Evolutionary conservation across 1,284 basidiomycete species (phyloP).

Genomic region (Ustilago shanxiensis): DNA sequence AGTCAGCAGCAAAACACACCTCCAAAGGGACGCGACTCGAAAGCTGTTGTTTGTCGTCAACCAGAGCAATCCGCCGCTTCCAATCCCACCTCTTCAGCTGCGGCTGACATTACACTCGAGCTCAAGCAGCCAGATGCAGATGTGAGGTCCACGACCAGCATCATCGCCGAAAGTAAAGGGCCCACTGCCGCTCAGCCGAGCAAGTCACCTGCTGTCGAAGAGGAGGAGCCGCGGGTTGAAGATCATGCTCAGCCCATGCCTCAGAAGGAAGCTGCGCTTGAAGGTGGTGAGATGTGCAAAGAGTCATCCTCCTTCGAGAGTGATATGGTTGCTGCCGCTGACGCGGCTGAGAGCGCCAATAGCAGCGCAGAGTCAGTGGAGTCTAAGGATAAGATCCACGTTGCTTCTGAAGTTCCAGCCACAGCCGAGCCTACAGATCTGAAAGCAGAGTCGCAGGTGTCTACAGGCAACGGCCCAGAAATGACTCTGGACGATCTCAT

Average conservation of each 20-base stretch:
- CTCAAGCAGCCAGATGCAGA: conserved; percentile 1
- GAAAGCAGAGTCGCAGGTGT: background rate
- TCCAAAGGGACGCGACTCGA: background rate
- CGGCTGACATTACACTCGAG: background rate
- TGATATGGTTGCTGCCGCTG: background rate
- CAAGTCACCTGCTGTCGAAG: background rate
- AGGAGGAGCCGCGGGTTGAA: background rate
- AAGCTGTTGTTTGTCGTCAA: background rate
- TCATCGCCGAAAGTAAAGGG: background rate
- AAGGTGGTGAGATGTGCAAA: background rate
- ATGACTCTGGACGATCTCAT: conserved; percentile 24
- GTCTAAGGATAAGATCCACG: background rate
- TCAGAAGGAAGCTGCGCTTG: background rate
- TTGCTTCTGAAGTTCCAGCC: background rate
- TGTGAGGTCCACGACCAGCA: background rate
- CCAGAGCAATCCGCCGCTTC: background rate
- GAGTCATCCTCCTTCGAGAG: background rate
- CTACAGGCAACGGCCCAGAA: background rate
- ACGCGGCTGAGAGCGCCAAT: background rate
- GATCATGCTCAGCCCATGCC: background rate
- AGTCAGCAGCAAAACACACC: no score
- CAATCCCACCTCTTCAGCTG: background rate
- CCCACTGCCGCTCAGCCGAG: background rate
- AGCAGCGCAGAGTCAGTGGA: background rate
- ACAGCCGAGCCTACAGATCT: background rate